A percentile compares a stretch with the other conserved stretches of the same genome.
Conservation (phyloP, 2,329 filamentous ascomycete species). For the Aspergillus sclerotialis region DNA sequence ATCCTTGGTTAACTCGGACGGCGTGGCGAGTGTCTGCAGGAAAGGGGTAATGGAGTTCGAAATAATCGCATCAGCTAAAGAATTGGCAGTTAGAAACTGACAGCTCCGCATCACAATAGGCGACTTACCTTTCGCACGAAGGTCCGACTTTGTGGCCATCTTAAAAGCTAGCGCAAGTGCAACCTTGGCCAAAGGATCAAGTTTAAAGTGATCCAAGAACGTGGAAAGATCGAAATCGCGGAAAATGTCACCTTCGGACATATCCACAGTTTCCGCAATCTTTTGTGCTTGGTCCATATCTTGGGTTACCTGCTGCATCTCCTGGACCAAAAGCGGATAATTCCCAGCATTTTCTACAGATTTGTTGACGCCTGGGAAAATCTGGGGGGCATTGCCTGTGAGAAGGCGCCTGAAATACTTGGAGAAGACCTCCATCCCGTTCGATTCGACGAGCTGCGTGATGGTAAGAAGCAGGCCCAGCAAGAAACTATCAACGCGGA, state of each 20-base stretch:
- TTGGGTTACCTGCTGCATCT: conserved; percentile 78
- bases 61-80: conserved; percentile 77
- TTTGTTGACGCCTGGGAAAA: conserved; percentile 75
- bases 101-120: neutral
- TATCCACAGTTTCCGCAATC: conserved; percentile 90
- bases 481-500: neutral
- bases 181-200: conserved; percentile 82
- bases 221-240: conserved; percentile 93
- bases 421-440: conserved; percentile 98
- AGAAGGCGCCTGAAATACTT: conserved; percentile 93
- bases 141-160: conserved; percentile 67
- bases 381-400: conserved; percentile 80
- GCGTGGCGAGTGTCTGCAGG: conserved; percentile 64
- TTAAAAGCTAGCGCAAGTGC: conserved; percentile 86
- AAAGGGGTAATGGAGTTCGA: conserved; percentile 73
- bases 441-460: conserved; percentile 78
- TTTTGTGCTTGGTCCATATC: conserved; percentile 78
- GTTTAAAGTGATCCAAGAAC: conserved; percentile 92
- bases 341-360: conserved; percentile 69
- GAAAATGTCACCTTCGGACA: conserved; percentile 84
- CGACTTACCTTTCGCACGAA: conserved; percentile 77
- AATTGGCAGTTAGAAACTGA: neutral
- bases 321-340: conserved; percentile 72
- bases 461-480: conserved; percentile 3
- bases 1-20: conserved; percentile 56